Conservation (phyloP, 2,329 filamentous ascomycete species). For the Uncinocarpus reesii region DNA sequence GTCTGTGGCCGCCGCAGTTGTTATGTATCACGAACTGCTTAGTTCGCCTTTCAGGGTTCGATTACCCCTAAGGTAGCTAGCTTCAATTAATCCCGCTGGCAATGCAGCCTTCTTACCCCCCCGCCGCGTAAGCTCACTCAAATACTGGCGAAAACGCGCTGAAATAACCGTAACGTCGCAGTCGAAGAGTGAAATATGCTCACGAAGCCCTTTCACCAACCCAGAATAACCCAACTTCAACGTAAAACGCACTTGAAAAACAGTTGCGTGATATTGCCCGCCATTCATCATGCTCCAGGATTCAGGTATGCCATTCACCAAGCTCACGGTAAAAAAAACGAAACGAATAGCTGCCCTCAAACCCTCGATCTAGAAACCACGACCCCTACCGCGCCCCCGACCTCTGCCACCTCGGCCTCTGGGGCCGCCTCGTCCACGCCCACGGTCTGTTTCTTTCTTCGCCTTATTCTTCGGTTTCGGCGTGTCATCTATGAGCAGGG, state of each 20-base stretch:
- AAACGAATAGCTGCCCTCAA: conserved; percentile 20
- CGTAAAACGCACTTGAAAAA: neutral
- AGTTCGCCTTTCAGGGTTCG: no score
- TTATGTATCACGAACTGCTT: no score
- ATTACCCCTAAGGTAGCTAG: no score
- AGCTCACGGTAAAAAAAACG: neutral
- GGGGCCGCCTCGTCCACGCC: conserved; percentile 40
- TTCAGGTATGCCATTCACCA: neutral
- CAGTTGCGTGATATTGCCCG: neutral
- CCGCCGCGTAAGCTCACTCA: no score
- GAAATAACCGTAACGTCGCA: neutral
- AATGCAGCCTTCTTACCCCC: no score
- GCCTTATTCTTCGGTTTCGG: conserved; percentile 99
- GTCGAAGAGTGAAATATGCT: neutral
- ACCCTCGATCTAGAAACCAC: conserved; percentile 22
- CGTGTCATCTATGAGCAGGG: conserved; percentile 87
- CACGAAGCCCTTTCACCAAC: neutral
- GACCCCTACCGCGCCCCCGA: conserved; percentile 45
- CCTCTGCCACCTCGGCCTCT: conserved; percentile 43
- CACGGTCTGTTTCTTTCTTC: conserved; percentile 66
- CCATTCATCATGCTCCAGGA: conserved; percentile 5
- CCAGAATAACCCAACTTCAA: neutral
- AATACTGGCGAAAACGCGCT: no score
- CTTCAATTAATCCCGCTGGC: no score
- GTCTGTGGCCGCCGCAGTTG: no score